Percentiles rank a stretch among this genome's conserved stretches.
These are phyloP conservation scores for Kwoniella botswanensis DNA, from an alignment of 768 basidiomycete species.

Conservation along the genomic window DNA sequence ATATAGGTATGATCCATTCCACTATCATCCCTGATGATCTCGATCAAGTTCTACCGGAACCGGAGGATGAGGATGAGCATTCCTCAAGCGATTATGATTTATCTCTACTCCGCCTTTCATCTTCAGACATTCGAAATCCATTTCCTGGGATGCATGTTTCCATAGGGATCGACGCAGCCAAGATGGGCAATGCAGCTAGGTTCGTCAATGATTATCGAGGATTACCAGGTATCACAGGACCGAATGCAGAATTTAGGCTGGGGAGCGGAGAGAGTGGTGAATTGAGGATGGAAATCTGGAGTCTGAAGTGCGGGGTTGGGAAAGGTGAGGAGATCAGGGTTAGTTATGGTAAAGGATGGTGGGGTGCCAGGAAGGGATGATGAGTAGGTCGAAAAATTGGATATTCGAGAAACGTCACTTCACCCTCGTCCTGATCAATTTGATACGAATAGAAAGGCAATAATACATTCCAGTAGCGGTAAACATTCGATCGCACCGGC, in stretches of 20 bases:
- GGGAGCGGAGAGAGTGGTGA: conserved; percentile 63
- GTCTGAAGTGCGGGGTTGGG: conserved; percentile 63
- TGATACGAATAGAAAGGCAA: no score
- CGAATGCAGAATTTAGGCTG: conserved; percentile 54
- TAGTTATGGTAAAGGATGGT: conserved; percentile 87
- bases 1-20: conserved; percentile 80
- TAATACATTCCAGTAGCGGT: no score
- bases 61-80: conserved; percentile 28
- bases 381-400: neutral
- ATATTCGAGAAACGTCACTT: neutral
- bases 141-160: conserved; percentile 58
- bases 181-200: conserved; percentile 81
- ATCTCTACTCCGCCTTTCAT: conserved; percentile 62
- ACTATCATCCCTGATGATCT: conserved; percentile 65
- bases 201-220: conserved; percentile 93
- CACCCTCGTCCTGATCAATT: neutral
- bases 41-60: neutral
- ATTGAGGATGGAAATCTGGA: conserved; percentile 74
- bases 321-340: conserved; percentile 86
- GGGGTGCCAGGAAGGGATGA: conserved; percentile 63
- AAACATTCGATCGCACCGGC: no score
- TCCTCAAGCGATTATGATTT: conserved; percentile 75
- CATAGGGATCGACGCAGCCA: conserved; percentile 75
- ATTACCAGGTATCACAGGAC: conserved; percentile 59
- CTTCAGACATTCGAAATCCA: conserved; percentile 39